Evolutionary conservation across 2,329 filamentous ascomycete genomes (phyloP).

Genomic region (Monosporascus sp.): DNA sequence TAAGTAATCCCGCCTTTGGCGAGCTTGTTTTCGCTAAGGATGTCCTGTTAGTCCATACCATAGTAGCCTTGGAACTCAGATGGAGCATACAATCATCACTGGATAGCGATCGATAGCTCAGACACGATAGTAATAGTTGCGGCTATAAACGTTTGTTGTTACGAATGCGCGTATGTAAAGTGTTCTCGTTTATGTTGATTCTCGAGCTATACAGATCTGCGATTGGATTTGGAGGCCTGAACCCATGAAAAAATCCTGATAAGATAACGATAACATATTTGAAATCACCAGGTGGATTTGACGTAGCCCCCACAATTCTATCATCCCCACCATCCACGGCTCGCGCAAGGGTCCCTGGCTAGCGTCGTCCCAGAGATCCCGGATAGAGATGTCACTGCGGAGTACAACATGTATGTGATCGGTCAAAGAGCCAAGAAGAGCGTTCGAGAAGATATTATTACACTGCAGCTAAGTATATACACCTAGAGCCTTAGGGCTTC

Average conservation of each 20-base stretch:
- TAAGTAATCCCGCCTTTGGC: slow-evolving; percentile 80
- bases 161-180: no score
- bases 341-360: neutral
- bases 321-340: neutral
- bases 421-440: no score
- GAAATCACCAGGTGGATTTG: neutral
- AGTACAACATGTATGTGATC: no score
- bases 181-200: no score
- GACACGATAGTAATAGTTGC: no score
- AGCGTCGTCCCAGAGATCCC: neutral
- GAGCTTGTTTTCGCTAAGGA: slow-evolving; percentile 61
- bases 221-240: no score
- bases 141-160: no score
- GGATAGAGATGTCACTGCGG: no score
- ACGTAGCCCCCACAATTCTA: neutral
- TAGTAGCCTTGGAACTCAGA: neutral
- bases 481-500: no score
- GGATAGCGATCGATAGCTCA: neutral
- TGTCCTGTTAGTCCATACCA: slow-evolving; percentile 8
- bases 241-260: neutral
- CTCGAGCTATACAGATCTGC: no score
- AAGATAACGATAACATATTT: neutral
- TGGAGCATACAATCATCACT: slow-evolving; percentile 16
- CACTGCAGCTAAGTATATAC: no score
- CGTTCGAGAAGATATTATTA: no score